Conservation (phyloP, 2,329 filamentous ascomycete genomes). For the Beauveria bassiana region DNA sequence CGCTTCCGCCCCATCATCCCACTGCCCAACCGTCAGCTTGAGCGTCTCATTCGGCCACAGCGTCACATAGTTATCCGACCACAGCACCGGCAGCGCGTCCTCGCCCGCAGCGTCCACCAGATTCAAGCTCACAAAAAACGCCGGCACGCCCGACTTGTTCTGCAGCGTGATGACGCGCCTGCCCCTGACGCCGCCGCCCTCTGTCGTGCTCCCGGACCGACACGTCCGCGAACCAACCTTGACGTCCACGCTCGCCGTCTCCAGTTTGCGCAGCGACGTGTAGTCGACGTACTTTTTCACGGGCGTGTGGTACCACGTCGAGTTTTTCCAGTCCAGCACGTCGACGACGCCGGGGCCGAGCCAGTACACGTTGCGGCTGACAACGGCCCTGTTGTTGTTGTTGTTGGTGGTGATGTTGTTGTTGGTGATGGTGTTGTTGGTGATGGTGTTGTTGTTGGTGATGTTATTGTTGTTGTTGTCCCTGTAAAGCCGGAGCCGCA, state of each 20-base stretch:
- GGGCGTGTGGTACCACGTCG: constrained; percentile 53
- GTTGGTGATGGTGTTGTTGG: too few species aligned
- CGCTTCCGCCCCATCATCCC: constrained; percentile 8
- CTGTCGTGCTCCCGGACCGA: constrained; percentile 10
- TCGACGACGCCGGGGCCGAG: constrained; percentile 36
- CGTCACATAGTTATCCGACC: constrained; percentile 58
- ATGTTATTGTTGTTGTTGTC: constrained; percentile 16
- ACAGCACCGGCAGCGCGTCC: constrained; percentile 44
- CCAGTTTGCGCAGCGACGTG: constrained; percentile 34
- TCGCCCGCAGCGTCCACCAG: constrained; percentile 35
- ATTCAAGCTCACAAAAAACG: constrained; percentile 48
- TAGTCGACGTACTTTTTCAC: constrained; percentile 20
- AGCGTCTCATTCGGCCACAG: constrained; percentile 49
- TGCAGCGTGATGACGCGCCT: constrained; percentile 36
- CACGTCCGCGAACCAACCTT: constrained; percentile 8
- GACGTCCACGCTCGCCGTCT: constrained; percentile 28
- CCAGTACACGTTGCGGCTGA: constrained; percentile 57
- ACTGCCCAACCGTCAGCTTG: constrained; percentile 14
- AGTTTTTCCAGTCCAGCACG: constrained; percentile 45
- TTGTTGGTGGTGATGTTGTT: too few species aligned
- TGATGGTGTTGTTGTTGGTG: too few species aligned
- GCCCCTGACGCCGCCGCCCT: constrained; percentile 7
- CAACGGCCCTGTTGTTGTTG: constrained; percentile 11
- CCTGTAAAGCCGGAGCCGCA: constrained; percentile 38
- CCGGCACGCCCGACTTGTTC: constrained; percentile 44